These are phyloP conservation scores for Eucalyptus paniculata DNA, from an alignment of 345 rosid species.

Conservation along the genomic window DNA sequence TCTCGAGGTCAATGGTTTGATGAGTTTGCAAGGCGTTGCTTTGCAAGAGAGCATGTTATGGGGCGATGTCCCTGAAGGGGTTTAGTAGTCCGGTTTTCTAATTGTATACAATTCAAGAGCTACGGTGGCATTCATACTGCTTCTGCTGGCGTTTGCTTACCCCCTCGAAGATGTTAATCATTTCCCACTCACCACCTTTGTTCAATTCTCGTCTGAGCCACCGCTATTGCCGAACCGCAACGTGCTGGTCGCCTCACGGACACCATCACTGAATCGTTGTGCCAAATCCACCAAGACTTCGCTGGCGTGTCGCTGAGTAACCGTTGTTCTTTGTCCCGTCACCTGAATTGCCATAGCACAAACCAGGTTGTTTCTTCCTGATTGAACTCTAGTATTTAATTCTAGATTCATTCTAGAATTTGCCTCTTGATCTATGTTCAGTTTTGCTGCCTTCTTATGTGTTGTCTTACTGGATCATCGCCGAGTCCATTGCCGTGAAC, in stretches of 20 bases:
- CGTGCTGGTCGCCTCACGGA: not conserved
- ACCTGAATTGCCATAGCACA: not conserved
- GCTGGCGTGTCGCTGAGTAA: not conserved
- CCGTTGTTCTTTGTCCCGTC: not conserved
- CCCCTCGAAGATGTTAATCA: not conserved
- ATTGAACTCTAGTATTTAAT: not conserved
- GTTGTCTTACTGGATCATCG: not conserved
- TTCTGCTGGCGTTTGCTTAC: not conserved
- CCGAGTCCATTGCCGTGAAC: not conserved
- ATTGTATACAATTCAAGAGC: not conserved
- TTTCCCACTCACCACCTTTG: not conserved
- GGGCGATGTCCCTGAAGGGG: constrained; percentile 60
- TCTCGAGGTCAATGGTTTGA: constrained; percentile 57
- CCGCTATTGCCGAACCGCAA: not conserved
- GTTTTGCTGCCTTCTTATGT: not conserved
- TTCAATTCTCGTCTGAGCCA: not conserved
- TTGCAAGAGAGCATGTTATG: constrained; percentile 51
- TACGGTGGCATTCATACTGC: not conserved
- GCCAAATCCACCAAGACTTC: not conserved
- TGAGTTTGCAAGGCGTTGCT: constrained; percentile 69
- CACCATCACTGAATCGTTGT: not conserved
- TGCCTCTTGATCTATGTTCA: not conserved
- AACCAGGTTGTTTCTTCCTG: not conserved
- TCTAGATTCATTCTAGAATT: not conserved
- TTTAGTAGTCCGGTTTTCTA: constrained; percentile 40